Conservation (phyloP, 371 early-diverging fungal species). For the Lichtheimia hyalospora region DNA sequence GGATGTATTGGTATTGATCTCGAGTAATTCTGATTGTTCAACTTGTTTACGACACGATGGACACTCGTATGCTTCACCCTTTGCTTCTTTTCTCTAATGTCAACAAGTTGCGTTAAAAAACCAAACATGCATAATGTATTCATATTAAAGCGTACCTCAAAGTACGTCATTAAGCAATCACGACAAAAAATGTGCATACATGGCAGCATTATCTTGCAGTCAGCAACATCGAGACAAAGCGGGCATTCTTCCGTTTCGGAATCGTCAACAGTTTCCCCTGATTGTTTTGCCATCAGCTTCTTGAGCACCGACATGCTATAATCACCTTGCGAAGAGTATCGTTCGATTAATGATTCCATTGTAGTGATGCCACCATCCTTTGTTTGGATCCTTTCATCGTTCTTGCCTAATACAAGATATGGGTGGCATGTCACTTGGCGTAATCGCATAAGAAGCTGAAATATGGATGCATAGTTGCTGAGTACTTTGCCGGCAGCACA, state of each 20-base stretch:
- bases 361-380: slow-evolving; percentile 32
- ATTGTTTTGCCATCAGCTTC: slow-evolving; percentile 7
- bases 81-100: slow-evolving; percentile 48
- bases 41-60: slow-evolving; percentile 62
- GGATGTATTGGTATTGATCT: slow-evolving; percentile 24
- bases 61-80: slow-evolving; percentile 58
- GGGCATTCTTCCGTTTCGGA: slow-evolving; percentile 28
- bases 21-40: slow-evolving; percentile 50
- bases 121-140: background rate
- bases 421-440: slow-evolving; percentile 74
- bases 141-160: slow-evolving; percentile 39
- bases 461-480: slow-evolving; percentile 49
- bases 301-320: slow-evolving; percentile 18
- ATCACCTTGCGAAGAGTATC: slow-evolving; percentile 23
- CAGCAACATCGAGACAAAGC: slow-evolving; percentile 56
- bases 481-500: slow-evolving; percentile 43
- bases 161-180: slow-evolving; percentile 58
- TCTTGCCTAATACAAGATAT: slow-evolving; percentile 39
- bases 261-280: background rate
- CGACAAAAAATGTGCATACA: slow-evolving; percentile 71
- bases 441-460: slow-evolving; percentile 52
- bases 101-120: background rate
- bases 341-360: slow-evolving; percentile 48
- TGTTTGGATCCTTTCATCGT: slow-evolving; percentile 10
- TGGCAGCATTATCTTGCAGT: slow-evolving; percentile 54